Percentiles rank a stretch among this genome's conserved stretches.
Conservation (phyloP, 2,329 filamentous ascomycete genomes). For the Penicillium sclerotiorum region DNA sequence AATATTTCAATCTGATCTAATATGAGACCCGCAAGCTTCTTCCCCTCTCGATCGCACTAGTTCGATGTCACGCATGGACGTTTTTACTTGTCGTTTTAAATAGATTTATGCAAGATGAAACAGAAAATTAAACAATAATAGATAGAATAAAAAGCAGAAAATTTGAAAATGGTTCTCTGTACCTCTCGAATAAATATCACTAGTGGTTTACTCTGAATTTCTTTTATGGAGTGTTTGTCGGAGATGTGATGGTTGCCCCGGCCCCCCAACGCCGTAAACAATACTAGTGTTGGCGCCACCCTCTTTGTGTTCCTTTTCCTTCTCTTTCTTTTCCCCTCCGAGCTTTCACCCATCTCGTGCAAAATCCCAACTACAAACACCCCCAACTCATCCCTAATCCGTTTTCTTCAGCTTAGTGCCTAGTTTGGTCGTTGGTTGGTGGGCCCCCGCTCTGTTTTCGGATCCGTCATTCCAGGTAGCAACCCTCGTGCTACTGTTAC, state of each 20-base stretch:
- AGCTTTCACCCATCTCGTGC: not conserved
- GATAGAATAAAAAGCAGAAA: not conserved
- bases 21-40: slow-evolving; percentile 1
- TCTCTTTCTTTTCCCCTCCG: slow-evolving; percentile 3
- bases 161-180: not conserved
- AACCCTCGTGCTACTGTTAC: slow-evolving; percentile 29
- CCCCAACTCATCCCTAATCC: not conserved
- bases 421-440: slow-evolving; percentile 11
- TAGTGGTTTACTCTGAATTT: too few species aligned
- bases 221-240: too few species aligned
- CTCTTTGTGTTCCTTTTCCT: not conserved
- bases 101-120: too few species aligned
- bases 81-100: too few species aligned
- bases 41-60: slow-evolving; percentile 4
- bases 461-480: slow-evolving; percentile 38
- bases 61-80: too few species aligned
- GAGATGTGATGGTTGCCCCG: slow-evolving; percentile 4
- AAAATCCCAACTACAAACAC: too few species aligned
- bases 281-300: slow-evolving; percentile 1
- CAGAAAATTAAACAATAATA: too few species aligned
- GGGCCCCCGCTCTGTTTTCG: slow-evolving; percentile 26
- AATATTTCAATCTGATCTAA: slow-evolving; percentile 1
- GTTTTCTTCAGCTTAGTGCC: not conserved
- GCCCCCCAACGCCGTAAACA: slow-evolving; percentile 10
- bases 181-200: not conserved